Evolutionary conservation across 2,329 filamentous ascomycete genomes (phyloP).

Genomic region (Venturia aucupariae): DNA sequence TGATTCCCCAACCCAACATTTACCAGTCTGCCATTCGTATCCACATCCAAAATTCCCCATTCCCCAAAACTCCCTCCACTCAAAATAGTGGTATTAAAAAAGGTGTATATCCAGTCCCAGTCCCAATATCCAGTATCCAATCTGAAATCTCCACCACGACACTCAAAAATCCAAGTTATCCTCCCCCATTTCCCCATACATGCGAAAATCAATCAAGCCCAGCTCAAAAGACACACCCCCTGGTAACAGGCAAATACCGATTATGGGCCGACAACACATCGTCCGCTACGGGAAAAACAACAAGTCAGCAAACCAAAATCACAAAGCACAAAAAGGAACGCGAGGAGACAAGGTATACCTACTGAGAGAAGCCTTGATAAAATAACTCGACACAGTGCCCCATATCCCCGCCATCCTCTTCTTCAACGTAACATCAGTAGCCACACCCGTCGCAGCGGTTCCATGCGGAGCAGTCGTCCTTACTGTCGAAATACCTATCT

Average conservation of each 20-base stretch:
- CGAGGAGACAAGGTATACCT: background rate
- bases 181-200: background rate
- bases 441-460: background rate
- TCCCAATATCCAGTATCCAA: too few relatives aligned
- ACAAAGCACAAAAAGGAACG: background rate
- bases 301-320: background rate
- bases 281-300: background rate
- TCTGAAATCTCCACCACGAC: too few relatives aligned
- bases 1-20: too few relatives aligned
- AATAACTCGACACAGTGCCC: background rate
- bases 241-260: background rate
- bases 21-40: too few relatives aligned
- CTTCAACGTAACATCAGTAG: background rate
- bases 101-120: too few relatives aligned
- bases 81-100: too few relatives aligned
- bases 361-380: background rate
- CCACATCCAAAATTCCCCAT: background rate
- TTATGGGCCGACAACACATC: background rate
- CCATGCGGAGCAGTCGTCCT: background rate
- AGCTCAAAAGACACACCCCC: background rate
- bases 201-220: background rate
- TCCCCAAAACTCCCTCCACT: too few relatives aligned
- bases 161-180: background rate
- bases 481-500: background rate
- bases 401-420: background rate